Base-by-base conservation (phyloP, 2,329 filamentous ascomycete species). In the Zymoseptoria pseudotritici region DNA sequence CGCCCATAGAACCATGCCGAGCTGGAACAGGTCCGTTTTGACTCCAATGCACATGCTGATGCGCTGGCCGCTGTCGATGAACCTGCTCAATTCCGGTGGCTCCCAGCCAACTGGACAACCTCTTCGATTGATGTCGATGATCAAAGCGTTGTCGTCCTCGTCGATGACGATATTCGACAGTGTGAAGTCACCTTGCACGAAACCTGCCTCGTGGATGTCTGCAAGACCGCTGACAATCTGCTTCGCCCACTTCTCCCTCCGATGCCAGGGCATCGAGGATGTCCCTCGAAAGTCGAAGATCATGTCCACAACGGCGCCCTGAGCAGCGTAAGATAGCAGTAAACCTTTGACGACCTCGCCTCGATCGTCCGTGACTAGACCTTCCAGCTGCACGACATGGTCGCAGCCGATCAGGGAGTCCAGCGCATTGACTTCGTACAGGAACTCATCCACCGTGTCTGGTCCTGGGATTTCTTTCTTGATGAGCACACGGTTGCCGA, bases 101-200 rank as follows among this genome's bases (percentile, higher is more conserved):
- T 99, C 94, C 94, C 94, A 99, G 22, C 93, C 93, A 4, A 97
- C 90, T 0, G 94, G 94, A 69, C 94, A 99, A n/a, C 94, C 94
- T 68, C 94, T 83, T 58, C 94, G 84, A 76, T 99, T 99, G 77
- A 99, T 97, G 74, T 99, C 94, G 71, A 99, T 99, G 66, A 99
- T 97, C 70, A 95, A 93, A 8, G 93, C 94, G 70, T 97, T 83
- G 70, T 91, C 87, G 51, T 88, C 77, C 11, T 82, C 81, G 73
- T 97, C 91, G 69, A 99, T 88, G 62, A 99, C 94, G 65, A 99
- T 96, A 72, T 99, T 99, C 4, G 92, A 96, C 26, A 99, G 80
- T 0, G 94, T 99, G 66, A 99, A 97, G 72, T 99, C 94, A 22
- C 94, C 94, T 71, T 99, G 94, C 10, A 99, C 94, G 73, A 96